Base-by-base conservation (phyloP, 2,329 filamentous ascomycete species). In the Xylariaceae sp. region DNA sequence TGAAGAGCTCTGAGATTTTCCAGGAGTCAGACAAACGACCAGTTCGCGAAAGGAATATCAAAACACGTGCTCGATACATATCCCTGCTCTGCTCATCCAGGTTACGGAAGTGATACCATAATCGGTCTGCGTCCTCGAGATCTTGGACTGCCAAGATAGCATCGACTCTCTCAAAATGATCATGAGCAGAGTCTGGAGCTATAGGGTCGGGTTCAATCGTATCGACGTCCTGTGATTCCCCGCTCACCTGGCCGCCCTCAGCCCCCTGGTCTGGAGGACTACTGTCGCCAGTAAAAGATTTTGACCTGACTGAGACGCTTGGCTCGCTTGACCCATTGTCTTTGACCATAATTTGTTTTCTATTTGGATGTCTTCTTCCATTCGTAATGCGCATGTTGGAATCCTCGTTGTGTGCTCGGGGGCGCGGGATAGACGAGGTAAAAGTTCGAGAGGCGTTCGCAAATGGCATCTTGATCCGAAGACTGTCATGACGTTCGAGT, bases 1-100 rank as follows among this genome's bases (percentile, higher is more conserved):
- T 57, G 38, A 77, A 73, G 2, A 78, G 44, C 3, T 69, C 62
- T 3, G 65, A 55, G n/a, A 73, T 64, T 41, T 72, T 67, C 52
- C 64, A 64, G 1, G 65, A 66, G 37, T 77, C 71, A 3, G 69
- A 56, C 8, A 65, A 49, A n/a, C 66, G 64, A 4, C 54, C 55
- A 3, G 73, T 74, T 13, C 51, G 60, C 4, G 69, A 60, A 9
- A 79, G 63, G 35, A 71, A 69, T 2, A 59, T 41, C 2, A 76
- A 48, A 16, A 76, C 60, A 3, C 51, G 56, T 2, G 59, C 59
- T 11, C 67, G 47, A 3, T 51, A 48, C 3, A 43, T 34, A 34
- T 61, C 53, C 32, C 64, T 53, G 2, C 45, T 45, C 18, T 53
- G 42, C 3, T 56, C 53, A 15, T 65, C 55, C 13, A 76, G 56